Evolutionary conservation across 169 alveolate species (phyloP), one percentile per base, ranked within the genome.

Genomic region (Cryptosporidium meleagridis): DNA sequence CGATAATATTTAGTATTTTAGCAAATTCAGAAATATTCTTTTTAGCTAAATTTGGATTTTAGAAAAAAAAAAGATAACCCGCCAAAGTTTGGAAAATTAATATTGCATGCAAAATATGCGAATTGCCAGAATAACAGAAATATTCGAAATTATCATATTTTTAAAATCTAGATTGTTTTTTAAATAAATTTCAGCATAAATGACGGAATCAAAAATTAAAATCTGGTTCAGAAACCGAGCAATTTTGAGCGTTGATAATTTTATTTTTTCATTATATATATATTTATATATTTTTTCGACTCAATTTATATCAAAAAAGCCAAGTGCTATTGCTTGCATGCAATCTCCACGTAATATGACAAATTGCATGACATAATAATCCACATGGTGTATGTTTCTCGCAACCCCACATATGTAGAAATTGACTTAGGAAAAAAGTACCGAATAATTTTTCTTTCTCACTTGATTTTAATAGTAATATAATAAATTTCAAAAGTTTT

Each of bases 371-470:
- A 2, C 23, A 29, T 18, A 23, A 55, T 26, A 55, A 55, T 55
- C 37, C 67, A 55, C 67, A 55, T 4, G 1, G n/a, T 31, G 51
- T 53, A 65, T 65, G 72, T 65, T 65, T 31, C 72, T 65, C 72
- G 44, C 23, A 65, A 65, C 72, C 72, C 72, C 72, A 65, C 48
- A 33, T 65, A 21, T 0, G 7, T 2, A 23, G 48, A 55, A 65
- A 16, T 31, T 26, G 48, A 29, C 44, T 65, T 26, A n/a, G 51
- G 9, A 23, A 29, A 29, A 14, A 58, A 31, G 26, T 5, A n/a
- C 48, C 48, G 37, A 55, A 10, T 26, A 0, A 1, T 8, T 21
- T 23, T 16, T 16, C 23, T 9, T 6, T 9, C 8, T 55, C 67
- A 55, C 37, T 55, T 55, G 35, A 26, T 55, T 55, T 55, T 35